A percentile compares a stretch with the other conserved stretches of the same genome.
Evolutionary conservation across 2,329 filamentous ascomycete species (phyloP).

Genomic region (Cercospora brassicicola): DNA sequence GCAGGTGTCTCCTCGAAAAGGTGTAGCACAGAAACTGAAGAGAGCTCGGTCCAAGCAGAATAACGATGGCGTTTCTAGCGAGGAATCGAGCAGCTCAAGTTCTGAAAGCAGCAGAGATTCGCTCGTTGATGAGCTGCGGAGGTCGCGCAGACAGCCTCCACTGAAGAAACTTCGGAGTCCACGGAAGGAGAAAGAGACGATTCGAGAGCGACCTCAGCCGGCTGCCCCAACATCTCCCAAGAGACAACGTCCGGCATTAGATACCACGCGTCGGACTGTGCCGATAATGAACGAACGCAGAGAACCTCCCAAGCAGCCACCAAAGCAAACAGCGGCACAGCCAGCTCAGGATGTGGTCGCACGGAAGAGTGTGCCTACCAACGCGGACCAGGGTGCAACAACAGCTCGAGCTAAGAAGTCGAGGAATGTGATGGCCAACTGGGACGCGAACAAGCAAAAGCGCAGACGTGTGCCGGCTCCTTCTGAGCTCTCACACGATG

Average conservation of each 20-base stretch:
- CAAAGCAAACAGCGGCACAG: neutral
- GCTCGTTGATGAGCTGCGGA: constrained; percentile 16
- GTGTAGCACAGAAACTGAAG: constrained; percentile 27
- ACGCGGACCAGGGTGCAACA: neutral
- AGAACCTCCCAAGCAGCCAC: neutral
- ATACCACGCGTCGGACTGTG: neutral
- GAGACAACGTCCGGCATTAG: neutral
- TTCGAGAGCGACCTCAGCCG: neutral
- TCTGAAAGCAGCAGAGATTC: constrained; percentile 14
- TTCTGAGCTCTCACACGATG: constrained; percentile 18
- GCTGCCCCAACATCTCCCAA: neutral
- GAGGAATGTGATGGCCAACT: constrained; percentile 22
- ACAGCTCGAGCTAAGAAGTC: constrained; percentile 13
- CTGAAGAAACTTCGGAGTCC: neutral
- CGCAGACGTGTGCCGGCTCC: constrained; percentile 28
- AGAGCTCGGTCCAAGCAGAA: constrained; percentile 2
- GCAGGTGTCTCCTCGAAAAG: constrained; percentile 20
- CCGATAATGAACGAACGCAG: neutral
- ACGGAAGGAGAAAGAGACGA: neutral
- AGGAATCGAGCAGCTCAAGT: constrained; percentile 5
- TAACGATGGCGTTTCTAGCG: constrained; percentile 9
- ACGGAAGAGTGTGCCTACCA: constrained; percentile 22
- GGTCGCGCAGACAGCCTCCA: neutral
- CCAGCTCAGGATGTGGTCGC: constrained; percentile 10
- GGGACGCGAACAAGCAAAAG: constrained; percentile 18